Evolutionary conservation across 805 yeast species (phyloP), one percentile per base, ranked within the genome.

Genomic region (Lipomyces oligophaga): DNA sequence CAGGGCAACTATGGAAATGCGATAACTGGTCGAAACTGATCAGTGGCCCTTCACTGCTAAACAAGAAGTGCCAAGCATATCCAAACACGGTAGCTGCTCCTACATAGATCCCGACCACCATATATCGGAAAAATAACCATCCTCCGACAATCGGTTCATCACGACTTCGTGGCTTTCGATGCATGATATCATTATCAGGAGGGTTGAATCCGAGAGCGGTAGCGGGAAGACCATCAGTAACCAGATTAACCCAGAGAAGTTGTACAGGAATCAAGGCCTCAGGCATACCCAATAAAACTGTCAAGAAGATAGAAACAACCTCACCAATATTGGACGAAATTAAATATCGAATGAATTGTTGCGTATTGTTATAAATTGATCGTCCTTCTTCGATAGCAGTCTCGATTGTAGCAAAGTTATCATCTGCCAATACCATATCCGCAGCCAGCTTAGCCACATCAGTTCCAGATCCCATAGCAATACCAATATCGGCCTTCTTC

Each of bases 391-490:
- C 79, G 28, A 76, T 73, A 3, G 80, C 81, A 51, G 71, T 68
- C 47, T 76, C 74, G 58, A 76, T 77, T 24, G 80, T 73, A n/a
- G 79, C 73, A 57, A 76, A 76, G 59, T 76, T 77, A 45, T 68
- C 69, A 58, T 77, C 80, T 21, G 77, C 77, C 36, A 77, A 63
- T 13, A 77, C 78, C 63, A 77, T 72, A 61, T 77, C 81, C 15
- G 78, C 72, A 1, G 81, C 81, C 43, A 76, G 71, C 55, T 77
- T 74, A 3, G 82, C 82, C 19, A 77, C 80, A 60, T 77, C 81
- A 1, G 81, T 75, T 11, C 81, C 82, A 40, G 77, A 72, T 1
- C 82, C 81, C 81, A 78, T 78, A 10, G 81, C 76, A 56, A 78
- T 72, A 45, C 83, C 83, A 45, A 78, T 78, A 60, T 78, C 81